phyloP scores from a whole-genome alignment of 106 monocot species.

The Acanthochlamys bracteata region DNA sequence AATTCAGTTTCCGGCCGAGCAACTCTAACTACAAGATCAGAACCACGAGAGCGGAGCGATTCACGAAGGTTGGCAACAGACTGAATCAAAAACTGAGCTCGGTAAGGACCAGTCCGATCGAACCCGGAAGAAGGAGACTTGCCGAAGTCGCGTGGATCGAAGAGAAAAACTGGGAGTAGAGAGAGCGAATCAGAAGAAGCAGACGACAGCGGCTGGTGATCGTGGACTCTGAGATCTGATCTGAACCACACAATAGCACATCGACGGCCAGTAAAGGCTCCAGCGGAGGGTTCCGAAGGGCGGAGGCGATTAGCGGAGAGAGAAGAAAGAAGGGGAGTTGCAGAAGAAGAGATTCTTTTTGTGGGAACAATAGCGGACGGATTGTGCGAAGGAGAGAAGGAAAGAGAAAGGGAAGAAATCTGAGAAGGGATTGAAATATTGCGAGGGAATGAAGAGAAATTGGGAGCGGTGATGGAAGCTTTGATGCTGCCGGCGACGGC shows the following conservation, averaged over 20 bases:
- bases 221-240: constrained; percentile 87
- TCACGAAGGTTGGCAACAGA: constrained; percentile 62
- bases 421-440: not conserved
- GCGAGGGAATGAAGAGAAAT: constrained; percentile 8
- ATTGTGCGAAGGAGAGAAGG: not conserved
- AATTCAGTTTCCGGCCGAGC: constrained; percentile 72
- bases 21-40: constrained; percentile 84
- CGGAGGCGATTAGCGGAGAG: constrained; percentile 32
- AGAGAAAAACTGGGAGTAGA: constrained; percentile 80
- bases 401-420: constrained; percentile 14
- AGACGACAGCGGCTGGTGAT: constrained; percentile 70
- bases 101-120: constrained; percentile 81
- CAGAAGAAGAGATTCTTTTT: constrained; percentile 1
- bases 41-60: constrained; percentile 49
- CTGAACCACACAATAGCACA: constrained; percentile 82
- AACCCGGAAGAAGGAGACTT: constrained; percentile 78
- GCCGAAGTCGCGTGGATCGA: constrained; percentile 88
- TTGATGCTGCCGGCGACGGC: constrained; percentile 30
- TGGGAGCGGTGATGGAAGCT: constrained; percentile 49
- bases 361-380: constrained; percentile 5
- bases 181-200: constrained; percentile 67
- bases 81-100: constrained; percentile 70
- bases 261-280: constrained; percentile 44
- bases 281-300: constrained; percentile 39
- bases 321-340: constrained; percentile 28